Percentiles rank a stretch among this genome's conserved stretches.
These are phyloP conservation scores for Monascus purpureus DNA, from an alignment of 495 filamentous ascomycete species.

Conservation along the genomic window DNA sequence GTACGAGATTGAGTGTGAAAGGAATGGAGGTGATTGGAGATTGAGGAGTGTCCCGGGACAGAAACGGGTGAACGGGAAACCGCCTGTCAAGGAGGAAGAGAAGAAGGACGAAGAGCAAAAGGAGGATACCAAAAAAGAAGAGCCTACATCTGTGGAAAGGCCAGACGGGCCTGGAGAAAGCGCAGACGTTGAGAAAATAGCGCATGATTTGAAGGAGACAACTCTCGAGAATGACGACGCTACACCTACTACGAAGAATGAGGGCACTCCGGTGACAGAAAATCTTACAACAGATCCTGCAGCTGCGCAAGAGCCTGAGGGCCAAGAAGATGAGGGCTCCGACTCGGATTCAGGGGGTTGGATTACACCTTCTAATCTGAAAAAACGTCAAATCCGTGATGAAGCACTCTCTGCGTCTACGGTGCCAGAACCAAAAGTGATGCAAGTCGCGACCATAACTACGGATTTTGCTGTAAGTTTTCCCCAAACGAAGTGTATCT, in stretches of 20 bases:
- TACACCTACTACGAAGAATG: background rate
- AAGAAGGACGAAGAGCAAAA: slow-evolving; percentile 15
- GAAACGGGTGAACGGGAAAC: slow-evolving; percentile 57
- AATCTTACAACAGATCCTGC: slow-evolving; percentile 6
- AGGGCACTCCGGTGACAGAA: slow-evolving; percentile 6
- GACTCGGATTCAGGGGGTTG: slow-evolving; percentile 63
- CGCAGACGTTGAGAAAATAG: slow-evolving; percentile 17
- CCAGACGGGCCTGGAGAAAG: slow-evolving; percentile 5
- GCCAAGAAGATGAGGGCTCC: slow-evolving; percentile 21
- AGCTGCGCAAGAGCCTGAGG: slow-evolving; percentile 7
- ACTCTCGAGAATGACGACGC: slow-evolving; percentile 7
- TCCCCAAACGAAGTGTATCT: no score
- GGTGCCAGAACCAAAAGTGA: slow-evolving; percentile 41
- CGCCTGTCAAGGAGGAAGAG: slow-evolving; percentile 33
- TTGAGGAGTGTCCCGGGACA: slow-evolving; percentile 64
- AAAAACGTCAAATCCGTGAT: slow-evolving; percentile 63
- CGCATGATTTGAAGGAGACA: slow-evolving; percentile 15
- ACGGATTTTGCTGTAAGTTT: slow-evolving; percentile 75
- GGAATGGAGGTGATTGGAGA: slow-evolving; percentile 71
- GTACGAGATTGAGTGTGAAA: slow-evolving; percentile 80
- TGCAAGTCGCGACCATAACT: slow-evolving; percentile 78
- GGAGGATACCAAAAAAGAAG: slow-evolving; percentile 5
- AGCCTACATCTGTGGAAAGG: slow-evolving; percentile 2
- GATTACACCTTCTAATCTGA: slow-evolving; percentile 91
- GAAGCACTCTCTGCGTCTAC: slow-evolving; percentile 32